phyloP scores from a whole-genome alignment of 208 protist genomes.

The Acanthamoeba triangularis region DNA sequence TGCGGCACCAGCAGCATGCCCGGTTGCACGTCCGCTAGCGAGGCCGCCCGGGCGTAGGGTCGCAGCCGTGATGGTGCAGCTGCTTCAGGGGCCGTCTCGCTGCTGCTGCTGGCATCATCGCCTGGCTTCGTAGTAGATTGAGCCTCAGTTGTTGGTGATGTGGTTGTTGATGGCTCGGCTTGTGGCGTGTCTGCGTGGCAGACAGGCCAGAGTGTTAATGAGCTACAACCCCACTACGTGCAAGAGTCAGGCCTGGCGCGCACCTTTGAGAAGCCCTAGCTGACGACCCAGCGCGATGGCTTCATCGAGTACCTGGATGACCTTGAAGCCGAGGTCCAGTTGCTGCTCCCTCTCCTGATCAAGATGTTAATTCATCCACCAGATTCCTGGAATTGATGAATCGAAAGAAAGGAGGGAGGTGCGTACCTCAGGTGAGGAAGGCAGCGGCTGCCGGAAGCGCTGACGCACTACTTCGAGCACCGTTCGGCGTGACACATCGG shows the following conservation, averaged over 20 bases:
- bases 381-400: neutral
- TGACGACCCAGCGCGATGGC: neutral
- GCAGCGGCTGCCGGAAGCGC: neutral
- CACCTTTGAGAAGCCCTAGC: neutral
- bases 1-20: slow-evolving; percentile 43
- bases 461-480: neutral
- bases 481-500: neutral
- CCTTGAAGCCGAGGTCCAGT: neutral
- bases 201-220: no score
- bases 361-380: neutral
- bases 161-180: neutral
- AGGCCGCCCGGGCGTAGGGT: neutral
- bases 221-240: neutral
- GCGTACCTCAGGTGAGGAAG: neutral
- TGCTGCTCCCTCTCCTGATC: neutral
- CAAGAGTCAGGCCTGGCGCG: neutral
- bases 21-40: neutral
- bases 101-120: no score
- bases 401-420: neutral
- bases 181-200: neutral
- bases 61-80: neutral
- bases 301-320: neutral
- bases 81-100: neutral
- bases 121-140: neutral
- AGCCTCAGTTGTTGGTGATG: neutral